These are phyloP conservation scores for Mortierella polycephala DNA, from an alignment of 371 early-diverging fungal species.

Conservation along the genomic window DNA sequence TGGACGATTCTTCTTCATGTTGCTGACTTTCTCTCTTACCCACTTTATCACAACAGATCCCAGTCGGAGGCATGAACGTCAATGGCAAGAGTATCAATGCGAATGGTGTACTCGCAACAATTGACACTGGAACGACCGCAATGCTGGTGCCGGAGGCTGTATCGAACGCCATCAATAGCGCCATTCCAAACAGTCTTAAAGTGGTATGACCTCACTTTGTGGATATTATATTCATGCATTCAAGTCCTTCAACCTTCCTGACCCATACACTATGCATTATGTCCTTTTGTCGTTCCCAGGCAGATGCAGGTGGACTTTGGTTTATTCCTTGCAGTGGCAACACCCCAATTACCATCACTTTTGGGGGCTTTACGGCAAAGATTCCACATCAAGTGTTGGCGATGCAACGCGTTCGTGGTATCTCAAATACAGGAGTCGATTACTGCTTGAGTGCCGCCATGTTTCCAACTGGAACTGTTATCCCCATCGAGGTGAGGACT, in stretches of 20 bases:
- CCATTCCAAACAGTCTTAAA: constrained; percentile 28
- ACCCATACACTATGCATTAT: neutral
- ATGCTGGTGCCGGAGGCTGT: constrained; percentile 34
- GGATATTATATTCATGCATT: neutral
- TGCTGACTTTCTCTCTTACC: neutral
- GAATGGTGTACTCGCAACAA: constrained; percentile 6
- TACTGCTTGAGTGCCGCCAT: constrained; percentile 40
- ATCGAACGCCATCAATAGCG: constrained; percentile 32
- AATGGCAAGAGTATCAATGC: constrained; percentile 7
- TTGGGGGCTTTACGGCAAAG: constrained; percentile 14
- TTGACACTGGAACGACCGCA: constrained; percentile 51
- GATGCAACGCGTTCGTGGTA: constrained; percentile 11
- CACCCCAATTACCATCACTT: constrained; percentile 18
- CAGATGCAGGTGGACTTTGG: constrained; percentile 18
- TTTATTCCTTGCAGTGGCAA: constrained; percentile 33
- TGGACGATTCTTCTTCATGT: neutral
- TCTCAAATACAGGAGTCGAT: neutral
- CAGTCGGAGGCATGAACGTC: constrained; percentile 22
- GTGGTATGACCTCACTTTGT: constrained; percentile 5
- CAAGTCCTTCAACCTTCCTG: neutral
- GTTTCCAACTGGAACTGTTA: constrained; percentile 16
- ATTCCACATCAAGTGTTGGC: constrained; percentile 35
- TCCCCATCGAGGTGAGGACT: neutral
- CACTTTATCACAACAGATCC: constrained; percentile 10
- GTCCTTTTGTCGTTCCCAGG: neutral